Base-by-base conservation (phyloP, 306 rosid genomes). In the Vicia villosa region DNA sequence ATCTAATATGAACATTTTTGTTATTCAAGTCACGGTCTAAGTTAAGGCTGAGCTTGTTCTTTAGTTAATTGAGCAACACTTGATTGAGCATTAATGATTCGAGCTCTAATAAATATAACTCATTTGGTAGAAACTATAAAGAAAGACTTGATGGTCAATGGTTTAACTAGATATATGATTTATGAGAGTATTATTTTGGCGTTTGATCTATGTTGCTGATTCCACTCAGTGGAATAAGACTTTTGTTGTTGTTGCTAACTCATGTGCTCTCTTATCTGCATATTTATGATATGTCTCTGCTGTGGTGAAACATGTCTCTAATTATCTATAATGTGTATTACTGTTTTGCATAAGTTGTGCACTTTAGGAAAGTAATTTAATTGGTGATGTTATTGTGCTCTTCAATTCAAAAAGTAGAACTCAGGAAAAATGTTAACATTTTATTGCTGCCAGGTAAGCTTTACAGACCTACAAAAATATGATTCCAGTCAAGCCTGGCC, bases 401-500 rank as follows among this genome's bases (percentile, higher is more conserved):
- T 68, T 75, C 59, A 42, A 37, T 67, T 79, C 21, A 15, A 62
- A 24, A 57, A 42, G 57, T 67, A 11, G 8, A 66, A 26, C 49
- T 58, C 15, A 42, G 72, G 26, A 55, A 56, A 47, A 16, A 0
- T 43, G 30, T 43, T 64, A 57, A 74, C 42, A 56, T 54, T 45
- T 71, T 26, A 5, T 64, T 63, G 66, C 42, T 70, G 82, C 55
- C 88, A 88, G 96, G 86, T 84, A 77, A 84, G 51, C 64, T 80
- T 89, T 68, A 65, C 68, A 1, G 86, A 84, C 28, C 89, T 89
- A 26, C 10, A 60, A 58, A 73, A 78, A 14, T 84, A 86, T 65
- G 92, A 89, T 68, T 57, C 90, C 22, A 68, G 70, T 66, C 84
- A 74, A 73, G 86, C 88, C n/a, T 89, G 96, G 92, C 90, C 92